These are phyloP conservation scores for Phaffia rhodozyma DNA, from an alignment of 1,284 basidiomycete species.

Conservation along the genomic window DNA sequence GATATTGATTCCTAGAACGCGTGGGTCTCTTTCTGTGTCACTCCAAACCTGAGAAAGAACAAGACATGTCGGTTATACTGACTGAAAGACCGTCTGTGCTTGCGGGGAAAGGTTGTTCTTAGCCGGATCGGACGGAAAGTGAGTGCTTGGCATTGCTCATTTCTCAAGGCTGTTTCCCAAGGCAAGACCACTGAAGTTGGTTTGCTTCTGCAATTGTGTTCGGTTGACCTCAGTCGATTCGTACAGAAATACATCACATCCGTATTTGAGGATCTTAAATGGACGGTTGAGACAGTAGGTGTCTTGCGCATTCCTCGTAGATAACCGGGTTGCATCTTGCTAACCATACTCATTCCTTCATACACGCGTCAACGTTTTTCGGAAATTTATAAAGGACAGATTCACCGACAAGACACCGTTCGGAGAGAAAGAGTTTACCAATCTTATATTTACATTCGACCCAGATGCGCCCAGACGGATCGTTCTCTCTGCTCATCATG, in stretches of 20 bases:
- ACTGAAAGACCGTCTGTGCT: not conserved
- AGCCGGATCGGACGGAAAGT: constrained; percentile 36
- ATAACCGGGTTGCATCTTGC: not conserved
- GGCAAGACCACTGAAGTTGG: no score
- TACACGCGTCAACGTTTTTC: no score
- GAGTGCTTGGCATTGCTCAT: not conserved
- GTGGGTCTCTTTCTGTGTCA: constrained; percentile 40
- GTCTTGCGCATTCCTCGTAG: not conserved
- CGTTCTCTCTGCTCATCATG: constrained; percentile 86
- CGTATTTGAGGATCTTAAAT: constrained; percentile 57
- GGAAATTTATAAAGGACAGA: constrained; percentile 40
- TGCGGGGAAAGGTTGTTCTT: not conserved
- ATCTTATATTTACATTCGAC: constrained; percentile 90
- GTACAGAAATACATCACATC: constrained; percentile 65
- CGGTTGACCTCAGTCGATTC: constrained; percentile 46
- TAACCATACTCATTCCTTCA: no score
- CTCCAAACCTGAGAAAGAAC: not conserved
- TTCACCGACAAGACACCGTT: constrained; percentile 75
- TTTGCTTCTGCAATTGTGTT: not conserved
- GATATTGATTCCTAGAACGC: constrained; percentile 65
- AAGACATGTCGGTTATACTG: not conserved
- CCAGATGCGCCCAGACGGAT: constrained; percentile 67
- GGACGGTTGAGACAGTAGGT: constrained; percentile 59
- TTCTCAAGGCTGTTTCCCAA: no score
- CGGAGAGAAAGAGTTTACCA: constrained; percentile 69